These are phyloP conservation scores for Fistulinella prunicolor DNA, from an alignment of 768 basidiomycete species.

Conservation along the genomic window DNA sequence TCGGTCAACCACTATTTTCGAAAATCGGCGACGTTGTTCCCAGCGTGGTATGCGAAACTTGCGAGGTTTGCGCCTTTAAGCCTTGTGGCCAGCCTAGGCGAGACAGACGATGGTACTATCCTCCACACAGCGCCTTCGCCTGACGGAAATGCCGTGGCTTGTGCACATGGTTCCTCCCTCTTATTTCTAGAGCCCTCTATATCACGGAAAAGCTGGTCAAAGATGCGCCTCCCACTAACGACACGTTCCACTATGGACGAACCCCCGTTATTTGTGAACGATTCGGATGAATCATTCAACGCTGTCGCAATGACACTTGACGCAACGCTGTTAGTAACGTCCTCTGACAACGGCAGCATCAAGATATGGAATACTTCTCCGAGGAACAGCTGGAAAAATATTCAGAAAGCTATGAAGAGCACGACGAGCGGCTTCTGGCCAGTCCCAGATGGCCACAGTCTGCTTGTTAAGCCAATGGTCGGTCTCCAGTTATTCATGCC, in stretches of 20 bases:
- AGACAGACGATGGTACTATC: slow-evolving; percentile 6
- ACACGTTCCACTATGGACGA: slow-evolving; percentile 2
- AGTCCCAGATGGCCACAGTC: slow-evolving; percentile 9
- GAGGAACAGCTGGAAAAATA: slow-evolving; percentile 4
- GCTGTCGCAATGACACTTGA: slow-evolving; percentile 12
- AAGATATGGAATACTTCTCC: slow-evolving; percentile 13
- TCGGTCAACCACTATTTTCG: slow-evolving; percentile 7
- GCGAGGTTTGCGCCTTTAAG: slow-evolving; percentile 1
- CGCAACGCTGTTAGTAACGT: slow-evolving; percentile 7
- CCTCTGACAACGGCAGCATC: slow-evolving; percentile 4
- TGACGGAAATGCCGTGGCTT: slow-evolving; percentile 5
- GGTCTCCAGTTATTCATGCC: slow-evolving; percentile 7
- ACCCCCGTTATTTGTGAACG: slow-evolving; percentile 4
- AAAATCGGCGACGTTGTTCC: slow-evolving; percentile 7
- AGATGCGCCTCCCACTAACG: slow-evolving; percentile 4
- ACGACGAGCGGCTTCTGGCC: slow-evolving; percentile 5
- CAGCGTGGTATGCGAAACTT: slow-evolving; percentile 17
- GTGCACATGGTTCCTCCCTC: not conserved
- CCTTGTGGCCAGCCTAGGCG: slow-evolving; percentile 5
- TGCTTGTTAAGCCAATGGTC: slow-evolving; percentile 8
- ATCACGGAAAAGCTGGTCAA: slow-evolving; percentile 1
- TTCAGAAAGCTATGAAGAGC: not conserved
- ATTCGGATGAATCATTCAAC: not conserved
- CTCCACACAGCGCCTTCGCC: slow-evolving; percentile 8
- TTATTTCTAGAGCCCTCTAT: slow-evolving; percentile 1